phyloP scores from a whole-genome alignment of 2,329 filamentous ascomycete species.

The Daldinia eschscholtzii region DNA sequence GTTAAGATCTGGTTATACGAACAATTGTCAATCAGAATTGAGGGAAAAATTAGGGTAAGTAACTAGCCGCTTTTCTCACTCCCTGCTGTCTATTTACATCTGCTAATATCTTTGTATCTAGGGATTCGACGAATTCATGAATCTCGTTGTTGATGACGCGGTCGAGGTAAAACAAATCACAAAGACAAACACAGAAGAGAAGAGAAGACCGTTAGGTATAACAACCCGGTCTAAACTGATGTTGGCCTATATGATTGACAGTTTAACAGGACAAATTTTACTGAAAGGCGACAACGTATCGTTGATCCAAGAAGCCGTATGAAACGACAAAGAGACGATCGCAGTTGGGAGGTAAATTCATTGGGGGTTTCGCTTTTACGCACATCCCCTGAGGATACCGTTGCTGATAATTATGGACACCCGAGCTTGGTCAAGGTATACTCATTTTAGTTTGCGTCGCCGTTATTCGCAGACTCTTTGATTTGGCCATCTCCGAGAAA shows the following conservation, averaged over 20 bases:
- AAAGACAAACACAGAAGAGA: slow-evolving; percentile 82
- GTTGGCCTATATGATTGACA: slow-evolving; percentile 40
- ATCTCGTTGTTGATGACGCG: slow-evolving; percentile 94
- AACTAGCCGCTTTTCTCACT: not conserved
- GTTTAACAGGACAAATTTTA: slow-evolving; percentile 69
- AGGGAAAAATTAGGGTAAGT: slow-evolving; percentile 92
- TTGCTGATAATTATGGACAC: slow-evolving; percentile 28
- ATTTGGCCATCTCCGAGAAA: slow-evolving; percentile 78
- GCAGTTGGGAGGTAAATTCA: slow-evolving; percentile 10
- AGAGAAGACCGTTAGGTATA: slow-evolving; percentile 80
- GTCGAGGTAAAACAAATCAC: slow-evolving; percentile 89
- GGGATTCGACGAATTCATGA: slow-evolving; percentile 99
- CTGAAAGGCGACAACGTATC: slow-evolving; percentile 77
- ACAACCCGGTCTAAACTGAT: not conserved
- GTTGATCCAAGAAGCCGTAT: slow-evolving; percentile 64
- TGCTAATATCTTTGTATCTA: slow-evolving; percentile 54
- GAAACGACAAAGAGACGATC: slow-evolving; percentile 45
- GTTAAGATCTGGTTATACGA: slow-evolving; percentile 98
- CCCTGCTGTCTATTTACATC: slow-evolving; percentile 14
- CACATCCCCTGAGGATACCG: slow-evolving; percentile 25
- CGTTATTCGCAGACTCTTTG: slow-evolving; percentile 54
- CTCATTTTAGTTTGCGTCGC: slow-evolving; percentile 43
- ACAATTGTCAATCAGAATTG: slow-evolving; percentile 92
- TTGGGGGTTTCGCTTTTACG: slow-evolving; percentile 18
- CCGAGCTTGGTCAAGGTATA: slow-evolving; percentile 29